A percentile compares a stretch with the other conserved stretches of the same genome.
phyloP scores from a whole-genome alignment of 192 early-diverging fungal genomes.

The Gaertneriomyces semiglobifer region DNA sequence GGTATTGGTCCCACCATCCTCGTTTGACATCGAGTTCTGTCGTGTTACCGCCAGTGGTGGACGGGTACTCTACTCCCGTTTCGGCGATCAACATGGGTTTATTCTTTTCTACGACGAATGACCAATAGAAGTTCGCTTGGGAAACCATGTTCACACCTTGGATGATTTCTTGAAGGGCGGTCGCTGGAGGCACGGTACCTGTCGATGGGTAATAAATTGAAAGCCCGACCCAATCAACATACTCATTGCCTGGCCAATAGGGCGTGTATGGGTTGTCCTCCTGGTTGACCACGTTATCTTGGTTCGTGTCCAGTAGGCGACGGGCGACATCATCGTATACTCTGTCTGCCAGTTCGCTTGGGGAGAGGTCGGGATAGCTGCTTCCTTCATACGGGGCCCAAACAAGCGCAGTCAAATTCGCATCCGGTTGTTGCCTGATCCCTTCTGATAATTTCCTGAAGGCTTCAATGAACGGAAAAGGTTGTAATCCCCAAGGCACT shows the following conservation, averaged over 20 bases:
- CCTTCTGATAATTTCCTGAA: not conserved
- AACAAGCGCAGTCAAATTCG: slow-evolving; percentile 26
- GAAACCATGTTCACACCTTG: not conserved
- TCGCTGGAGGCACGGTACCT: slow-evolving; percentile 27
- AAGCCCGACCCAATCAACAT: slow-evolving; percentile 40
- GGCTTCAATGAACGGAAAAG: not conserved
- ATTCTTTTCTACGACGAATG: slow-evolving; percentile 9
- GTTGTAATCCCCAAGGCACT: slow-evolving; percentile 22
- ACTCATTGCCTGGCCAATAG: slow-evolving; percentile 36
- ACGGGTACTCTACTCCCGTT: slow-evolving; percentile 26
- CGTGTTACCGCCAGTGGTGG: not conserved
- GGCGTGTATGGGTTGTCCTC: slow-evolving; percentile 36
- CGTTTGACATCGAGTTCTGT: slow-evolving; percentile 33
- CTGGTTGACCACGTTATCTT: slow-evolving; percentile 17
- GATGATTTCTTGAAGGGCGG: slow-evolving; percentile 12
- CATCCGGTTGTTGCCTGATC: slow-evolving; percentile 1
- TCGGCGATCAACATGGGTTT: slow-evolving; percentile 36
- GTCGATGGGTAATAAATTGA: slow-evolving; percentile 29
- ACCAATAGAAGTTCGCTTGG: not conserved
- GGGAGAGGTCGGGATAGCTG: slow-evolving; percentile 16
- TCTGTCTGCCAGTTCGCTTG: no score
- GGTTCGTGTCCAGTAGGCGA: slow-evolving; percentile 30
- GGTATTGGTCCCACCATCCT: slow-evolving; percentile 39
- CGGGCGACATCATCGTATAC: not conserved
- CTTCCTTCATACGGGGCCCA: slow-evolving; percentile 28